Evolutionary conservation across 106 monocot genomes (phyloP).

Genomic region (Phalaenopsis aphrodite): DNA sequence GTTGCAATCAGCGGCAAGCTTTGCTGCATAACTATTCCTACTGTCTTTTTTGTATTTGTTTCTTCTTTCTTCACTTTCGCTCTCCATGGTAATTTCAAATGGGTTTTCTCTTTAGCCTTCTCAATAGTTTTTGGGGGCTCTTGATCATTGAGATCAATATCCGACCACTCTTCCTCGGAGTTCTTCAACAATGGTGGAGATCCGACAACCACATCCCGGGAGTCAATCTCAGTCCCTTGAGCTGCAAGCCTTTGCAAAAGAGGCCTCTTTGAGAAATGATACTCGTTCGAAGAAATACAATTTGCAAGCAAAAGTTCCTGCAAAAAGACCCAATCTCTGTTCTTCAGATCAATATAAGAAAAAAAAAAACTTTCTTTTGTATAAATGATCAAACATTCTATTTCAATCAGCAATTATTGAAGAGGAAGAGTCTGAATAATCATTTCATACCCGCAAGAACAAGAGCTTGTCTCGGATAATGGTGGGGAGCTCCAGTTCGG

Average conservation of each 20-base stretch:
- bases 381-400: background rate
- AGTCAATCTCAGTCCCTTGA: slow-evolving; percentile 21
- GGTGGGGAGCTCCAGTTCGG: slow-evolving; percentile 32
- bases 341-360: background rate
- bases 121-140: slow-evolving; percentile 10
- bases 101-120: slow-evolving; percentile 25
- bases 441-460: slow-evolving; percentile 68
- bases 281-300: slow-evolving; percentile 71
- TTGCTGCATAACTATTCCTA: slow-evolving; percentile 14
- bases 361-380: background rate
- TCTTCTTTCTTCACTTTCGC: slow-evolving; percentile 32
- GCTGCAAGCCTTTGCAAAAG: slow-evolving; percentile 69
- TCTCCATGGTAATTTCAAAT: slow-evolving; percentile 33
- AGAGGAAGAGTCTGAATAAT: too few species aligned
- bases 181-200: slow-evolving; percentile 2
- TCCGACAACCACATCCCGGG: slow-evolving; percentile 18
- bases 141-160: slow-evolving; percentile 55
- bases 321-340: background rate
- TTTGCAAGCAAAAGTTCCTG: slow-evolving; percentile 80
- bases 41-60: background rate
- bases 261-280: slow-evolving; percentile 74
- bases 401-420: background rate
- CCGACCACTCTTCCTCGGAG: slow-evolving; percentile 55
- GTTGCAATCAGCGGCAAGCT: slow-evolving; percentile 7
- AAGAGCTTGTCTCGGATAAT: slow-evolving; percentile 76